Percentiles rank a stretch among this genome's conserved stretches.
Conservation (phyloP, 2,329 filamentous ascomycete species). For the Curvularia sp. region DNA sequence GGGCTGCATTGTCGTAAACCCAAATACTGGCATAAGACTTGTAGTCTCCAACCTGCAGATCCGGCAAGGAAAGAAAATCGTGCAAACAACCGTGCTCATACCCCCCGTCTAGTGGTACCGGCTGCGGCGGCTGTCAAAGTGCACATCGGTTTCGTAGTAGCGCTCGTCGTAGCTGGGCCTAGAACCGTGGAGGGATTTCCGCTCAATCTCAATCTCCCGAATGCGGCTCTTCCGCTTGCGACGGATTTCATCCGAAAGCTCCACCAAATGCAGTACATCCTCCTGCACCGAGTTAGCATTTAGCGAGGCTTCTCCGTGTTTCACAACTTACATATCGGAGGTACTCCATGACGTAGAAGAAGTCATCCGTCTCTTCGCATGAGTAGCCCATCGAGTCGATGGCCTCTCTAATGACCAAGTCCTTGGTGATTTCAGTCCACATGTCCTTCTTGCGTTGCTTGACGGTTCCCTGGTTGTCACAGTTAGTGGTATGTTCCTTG, state of each 20-base stretch:
- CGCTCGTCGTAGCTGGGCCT: constrained; percentile 66
- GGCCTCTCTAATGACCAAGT: constrained; percentile 84
- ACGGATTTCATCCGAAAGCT: constrained; percentile 83
- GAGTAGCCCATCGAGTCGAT: constrained; percentile 85
- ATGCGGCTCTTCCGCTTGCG: constrained; percentile 66
- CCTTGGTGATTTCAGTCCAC: constrained; percentile 98
- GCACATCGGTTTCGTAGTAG: constrained; percentile 71
- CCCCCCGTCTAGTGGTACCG: constrained; percentile 46
- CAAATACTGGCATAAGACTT: constrained; percentile 16
- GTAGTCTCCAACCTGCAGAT: constrained; percentile 14
- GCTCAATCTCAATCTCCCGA: constrained; percentile 68
- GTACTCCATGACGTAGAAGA: constrained; percentile 93
- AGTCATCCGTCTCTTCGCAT: constrained; percentile 87
- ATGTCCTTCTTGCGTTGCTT: constrained; percentile 62
- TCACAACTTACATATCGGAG: constrained; percentile 76
- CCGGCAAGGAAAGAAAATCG: constrained; percentile 13
- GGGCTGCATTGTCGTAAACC: constrained; percentile 18
- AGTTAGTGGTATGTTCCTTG: constrained; percentile 62
- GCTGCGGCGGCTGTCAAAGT: constrained; percentile 62
- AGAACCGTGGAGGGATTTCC: constrained; percentile 60
- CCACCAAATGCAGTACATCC: constrained; percentile 83
- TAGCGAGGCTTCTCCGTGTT: not conserved
- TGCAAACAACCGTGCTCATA: constrained; percentile 5
- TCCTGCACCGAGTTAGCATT: constrained; percentile 63
- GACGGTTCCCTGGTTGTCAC: constrained; percentile 44